Evolutionary conservation across 2,329 filamentous ascomycete genomes (phyloP), one percentile per base, ranked within the genome.

Genomic region (Trichophaea hybrida): DNA sequence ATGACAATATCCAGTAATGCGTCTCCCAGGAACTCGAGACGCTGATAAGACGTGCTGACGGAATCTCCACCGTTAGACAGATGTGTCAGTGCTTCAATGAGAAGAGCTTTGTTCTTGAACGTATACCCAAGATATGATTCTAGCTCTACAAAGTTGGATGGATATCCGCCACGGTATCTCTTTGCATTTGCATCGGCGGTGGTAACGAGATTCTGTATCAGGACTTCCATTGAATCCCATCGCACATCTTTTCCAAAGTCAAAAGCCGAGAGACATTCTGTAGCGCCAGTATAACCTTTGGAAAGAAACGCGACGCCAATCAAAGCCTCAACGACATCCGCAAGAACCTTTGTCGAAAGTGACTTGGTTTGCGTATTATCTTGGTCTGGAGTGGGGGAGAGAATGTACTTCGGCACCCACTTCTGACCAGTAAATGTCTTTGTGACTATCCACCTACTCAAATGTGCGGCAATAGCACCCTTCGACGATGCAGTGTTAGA

Each of bases 1-100:
- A 96, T 75, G 58, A 95, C 75, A 66, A 82, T 79, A 71, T 97
- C 91, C 0, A 97, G 79, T 1, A 96, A 75, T 0, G 88, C 80
- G 67, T 97, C 91, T 0, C 91, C 91, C 0, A 96, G 74, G 68
- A 93, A 95, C 69, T 96, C 91, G 0, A 96, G 78, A 0, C 89
- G 80, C 65, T 96, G 86, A 67, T 83, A 65, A 17, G 63, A 65
- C 7, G 61, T 60, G 49, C 52, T 64, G 10, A 81, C 77, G 24
- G 72, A 75, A 12, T n/a, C 44, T 6, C 15, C 40, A 34, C 74
- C 75, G 55, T 75, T 77, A 0, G 86, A 90, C 0, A 81, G 75
- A 69, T 96, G 90, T 0, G 89, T 95, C 54, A 91, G 75, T 1
- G 90, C 86, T 72, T 96, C 87, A 0, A 85, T 69, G 0, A 96